A percentile compares a stretch with the other conserved stretches of the same genome.
Conservation (phyloP, 345 rosid genomes). For the Brassica nigra region DNA sequence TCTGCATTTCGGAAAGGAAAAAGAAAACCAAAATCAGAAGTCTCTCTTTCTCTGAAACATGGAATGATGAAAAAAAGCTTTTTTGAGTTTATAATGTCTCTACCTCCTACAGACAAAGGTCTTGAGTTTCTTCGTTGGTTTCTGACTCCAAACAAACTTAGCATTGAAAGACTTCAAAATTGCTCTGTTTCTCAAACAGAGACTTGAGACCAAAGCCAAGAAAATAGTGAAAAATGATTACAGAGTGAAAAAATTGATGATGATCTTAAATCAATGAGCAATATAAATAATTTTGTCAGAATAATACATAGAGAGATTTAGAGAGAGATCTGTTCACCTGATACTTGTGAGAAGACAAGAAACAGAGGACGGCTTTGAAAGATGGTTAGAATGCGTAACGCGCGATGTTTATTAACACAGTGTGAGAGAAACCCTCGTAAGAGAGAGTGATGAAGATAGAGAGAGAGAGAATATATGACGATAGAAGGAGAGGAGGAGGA, state of each 20-base stretch:
- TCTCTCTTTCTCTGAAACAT: background rate
- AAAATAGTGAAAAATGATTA: background rate
- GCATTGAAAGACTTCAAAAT: constrained; percentile 53
- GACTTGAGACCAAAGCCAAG: background rate
- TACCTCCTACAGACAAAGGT: constrained; percentile 62
- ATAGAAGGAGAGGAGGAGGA: background rate
- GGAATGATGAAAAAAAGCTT: background rate
- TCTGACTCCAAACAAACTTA: constrained; percentile 64
- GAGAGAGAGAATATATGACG: background rate
- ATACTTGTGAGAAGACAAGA: constrained; percentile 31
- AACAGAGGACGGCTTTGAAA: constrained; percentile 31
- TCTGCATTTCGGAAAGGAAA: background rate
- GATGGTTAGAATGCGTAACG: constrained; percentile 18
- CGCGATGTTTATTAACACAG: constrained; percentile 4
- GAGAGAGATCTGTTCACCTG: constrained; percentile 26
- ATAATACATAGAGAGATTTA: background rate
- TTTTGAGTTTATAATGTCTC: background rate
- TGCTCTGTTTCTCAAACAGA: constrained; percentile 13
- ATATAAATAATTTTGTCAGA: background rate
- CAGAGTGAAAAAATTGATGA: constrained; percentile 1
- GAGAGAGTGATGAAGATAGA: background rate
- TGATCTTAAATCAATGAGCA: background rate
- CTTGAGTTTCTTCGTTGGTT: constrained; percentile 64
- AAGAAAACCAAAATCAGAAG: background rate
- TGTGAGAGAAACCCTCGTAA: constrained; percentile 25